phyloP scores from a whole-genome alignment of 148 eudicot species.

The Selenicereus undatus region DNA sequence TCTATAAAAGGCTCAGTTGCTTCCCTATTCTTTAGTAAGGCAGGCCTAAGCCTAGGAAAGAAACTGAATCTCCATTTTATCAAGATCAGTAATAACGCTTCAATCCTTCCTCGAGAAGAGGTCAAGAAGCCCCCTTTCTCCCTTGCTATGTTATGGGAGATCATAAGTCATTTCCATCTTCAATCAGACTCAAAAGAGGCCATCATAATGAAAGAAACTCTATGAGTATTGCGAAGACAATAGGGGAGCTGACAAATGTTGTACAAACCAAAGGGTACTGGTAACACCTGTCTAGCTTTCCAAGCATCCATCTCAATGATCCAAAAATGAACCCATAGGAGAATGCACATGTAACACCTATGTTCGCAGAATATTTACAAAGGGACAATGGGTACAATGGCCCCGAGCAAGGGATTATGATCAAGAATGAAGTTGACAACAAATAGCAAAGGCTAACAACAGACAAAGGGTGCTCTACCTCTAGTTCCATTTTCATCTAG shows the following conservation, averaged over 20 bases:
- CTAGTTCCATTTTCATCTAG: too few relatives aligned
- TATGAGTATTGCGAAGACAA: conserved; percentile 21
- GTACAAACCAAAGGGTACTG: conserved; percentile 11
- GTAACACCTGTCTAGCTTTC: conserved; percentile 9
- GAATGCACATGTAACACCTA: neutral
- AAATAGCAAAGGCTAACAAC: neutral
- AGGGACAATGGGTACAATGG: neutral
- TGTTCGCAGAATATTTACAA: neutral
- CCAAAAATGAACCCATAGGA: neutral
- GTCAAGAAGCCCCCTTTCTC: conserved; percentile 16
- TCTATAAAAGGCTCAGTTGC: conserved; percentile 15
- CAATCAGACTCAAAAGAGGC: conserved; percentile 15
- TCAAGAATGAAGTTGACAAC: neutral
- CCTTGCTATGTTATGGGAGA: neutral
- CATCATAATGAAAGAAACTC: conserved; percentile 18
- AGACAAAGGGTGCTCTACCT: neutral
- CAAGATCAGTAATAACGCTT: conserved; percentile 16
- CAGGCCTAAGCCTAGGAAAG: conserved; percentile 24
- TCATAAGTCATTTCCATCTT: conserved; percentile 13
- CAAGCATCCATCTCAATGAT: neutral
- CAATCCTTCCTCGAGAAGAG: conserved; percentile 20
- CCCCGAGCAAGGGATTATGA: conserved; percentile 4
- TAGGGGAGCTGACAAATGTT: conserved; percentile 18
- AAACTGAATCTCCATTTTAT: conserved; percentile 22
- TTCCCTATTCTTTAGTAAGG: conserved; percentile 20